These are phyloP conservation scores for Rhodocollybia butyracea DNA, from an alignment of 768 basidiomycete genomes.

Conservation along the genomic window DNA sequence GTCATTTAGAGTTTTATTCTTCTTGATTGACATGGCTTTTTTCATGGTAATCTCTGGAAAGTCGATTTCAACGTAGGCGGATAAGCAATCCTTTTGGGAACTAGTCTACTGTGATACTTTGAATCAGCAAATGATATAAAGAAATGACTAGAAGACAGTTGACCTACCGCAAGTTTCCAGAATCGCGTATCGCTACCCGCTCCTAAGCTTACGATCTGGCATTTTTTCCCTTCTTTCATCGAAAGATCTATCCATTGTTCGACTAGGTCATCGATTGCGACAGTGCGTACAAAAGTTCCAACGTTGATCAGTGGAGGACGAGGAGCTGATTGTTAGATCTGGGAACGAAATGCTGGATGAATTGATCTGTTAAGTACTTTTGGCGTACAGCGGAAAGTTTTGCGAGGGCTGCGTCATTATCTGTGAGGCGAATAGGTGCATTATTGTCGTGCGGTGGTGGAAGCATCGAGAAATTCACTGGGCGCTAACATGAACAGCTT, in stretches of 20 bases:
- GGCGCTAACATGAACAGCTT: too few species aligned
- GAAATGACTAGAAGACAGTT: background rate
- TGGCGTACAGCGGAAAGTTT: conserved; percentile 80
- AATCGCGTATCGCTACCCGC: conserved; percentile 95
- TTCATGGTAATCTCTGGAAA: conserved; percentile 81
- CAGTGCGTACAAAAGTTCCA: conserved; percentile 85
- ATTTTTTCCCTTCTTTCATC: conserved; percentile 37
- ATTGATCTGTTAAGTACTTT: conserved; percentile 80
- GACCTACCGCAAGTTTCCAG: conserved; percentile 83
- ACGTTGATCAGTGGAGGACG: conserved; percentile 92
- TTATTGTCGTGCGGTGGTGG: conserved; percentile 43
- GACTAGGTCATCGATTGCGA: conserved; percentile 76
- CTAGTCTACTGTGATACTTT: conserved; percentile 47
- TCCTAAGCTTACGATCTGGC: conserved; percentile 92
- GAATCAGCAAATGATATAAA: background rate
- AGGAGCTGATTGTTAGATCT: conserved; percentile 55
- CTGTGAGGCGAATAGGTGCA: conserved; percentile 69
- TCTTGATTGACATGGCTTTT: conserved; percentile 80
- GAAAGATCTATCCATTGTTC: conserved; percentile 56
- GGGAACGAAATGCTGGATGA: conserved; percentile 62
- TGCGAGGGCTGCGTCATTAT: conserved; percentile 81
- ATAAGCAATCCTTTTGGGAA: conserved; percentile 43
- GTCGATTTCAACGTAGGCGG: conserved; percentile 83
- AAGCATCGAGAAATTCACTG: conserved; percentile 18
- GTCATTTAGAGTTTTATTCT: conserved; percentile 53